A percentile compares a stretch with the other conserved stretches of the same genome.
Conservation (phyloP, 2,329 filamentous ascomycete genomes). For the Dothiorella sarmentorum region DNA sequence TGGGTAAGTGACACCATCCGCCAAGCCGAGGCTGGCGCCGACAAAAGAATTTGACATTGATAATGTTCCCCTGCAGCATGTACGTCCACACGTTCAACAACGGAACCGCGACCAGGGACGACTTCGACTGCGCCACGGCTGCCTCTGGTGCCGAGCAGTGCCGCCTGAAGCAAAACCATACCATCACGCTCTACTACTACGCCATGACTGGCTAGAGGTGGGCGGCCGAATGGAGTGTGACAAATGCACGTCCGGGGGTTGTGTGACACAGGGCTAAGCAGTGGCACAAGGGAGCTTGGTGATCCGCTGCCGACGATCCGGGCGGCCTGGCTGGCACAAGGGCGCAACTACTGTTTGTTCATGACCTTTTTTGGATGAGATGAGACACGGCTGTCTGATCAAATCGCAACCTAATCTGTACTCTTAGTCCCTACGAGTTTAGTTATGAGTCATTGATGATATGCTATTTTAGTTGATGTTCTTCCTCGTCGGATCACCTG, state of each 20-base stretch:
- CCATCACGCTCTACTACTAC: neutral
- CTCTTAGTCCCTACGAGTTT: too few relatives aligned
- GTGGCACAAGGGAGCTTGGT: slow-evolving; percentile 9
- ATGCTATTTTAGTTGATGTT: neutral
- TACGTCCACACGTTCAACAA: neutral
- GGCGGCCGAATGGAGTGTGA: too few relatives aligned
- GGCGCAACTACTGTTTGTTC: neutral
- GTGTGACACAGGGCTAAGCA: slow-evolving; percentile 1
- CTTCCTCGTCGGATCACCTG: neutral
- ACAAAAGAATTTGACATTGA: neutral
- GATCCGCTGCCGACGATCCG: too few relatives aligned
- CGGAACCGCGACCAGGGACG: neutral
- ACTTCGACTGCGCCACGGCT: neutral
- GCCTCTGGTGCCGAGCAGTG: neutral
- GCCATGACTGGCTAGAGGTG: neutral
- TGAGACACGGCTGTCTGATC: slow-evolving; percentile 2
- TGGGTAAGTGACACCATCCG: neutral
- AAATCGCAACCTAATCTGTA: slow-evolving; percentile 9
- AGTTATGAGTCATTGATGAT: too few relatives aligned
- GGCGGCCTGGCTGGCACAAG: too few relatives aligned
- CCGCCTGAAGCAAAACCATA: neutral
- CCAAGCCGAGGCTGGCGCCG: too few relatives aligned
- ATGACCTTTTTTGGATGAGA: slow-evolving; percentile 4
- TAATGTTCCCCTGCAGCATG: neutral
- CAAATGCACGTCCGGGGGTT: too few relatives aligned